Base-by-base conservation (phyloP, 169 alveolate genomes). In the Cryptosporidium baileyi region DNA sequence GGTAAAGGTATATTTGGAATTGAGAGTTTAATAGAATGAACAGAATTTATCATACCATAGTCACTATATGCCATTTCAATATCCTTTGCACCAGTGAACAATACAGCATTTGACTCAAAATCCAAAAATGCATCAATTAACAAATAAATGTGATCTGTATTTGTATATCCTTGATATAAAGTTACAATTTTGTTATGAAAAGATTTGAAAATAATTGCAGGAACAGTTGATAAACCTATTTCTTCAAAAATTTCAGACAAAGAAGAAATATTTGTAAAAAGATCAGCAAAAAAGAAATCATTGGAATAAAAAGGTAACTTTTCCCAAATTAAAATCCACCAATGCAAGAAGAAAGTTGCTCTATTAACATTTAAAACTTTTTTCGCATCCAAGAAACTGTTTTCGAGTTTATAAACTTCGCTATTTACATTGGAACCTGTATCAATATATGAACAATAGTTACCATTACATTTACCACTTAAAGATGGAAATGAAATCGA, bases 241-340 rank as follows among this genome's bases (percentile, higher is more conserved):
- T 6, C 44, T 13, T 74, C 59, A 28, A 74, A 74, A 0, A 54
- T 43, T 4, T 74, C 59, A n/a, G 85, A 6, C 2, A 74, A 67
- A 24, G 54, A 28, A 3, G 22, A 40, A 4, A 74, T 17, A 6
- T 26, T 57, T n/a, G 85, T 52, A 13, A 74, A 44, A 9, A 54
- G 59, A 36, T 38, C 51, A 0, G 45, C 85, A 17, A 74, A 13
- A 17, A 51, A 44, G 26, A 74, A 40, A n/a, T 74, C 85, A 28
- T 19, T 51, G 24, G 85, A 13, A 61, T 74, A 74, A 22, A 57
- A 38, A 7, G 44, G 52, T n/a, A 74, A 36, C 59, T 57, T 74
- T 13, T 28, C 62, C 85, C 85, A 74, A 34, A 28, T 24, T 15
- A 52, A n/a, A 2, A 74, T 26, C 85, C 85, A 74, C 85, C 85